A percentile compares a stretch with the other conserved stretches of the same genome.
Evolutionary conservation across 2,329 filamentous ascomycete genomes (phyloP).

Genomic region (Colletotrichum lupini): DNA sequence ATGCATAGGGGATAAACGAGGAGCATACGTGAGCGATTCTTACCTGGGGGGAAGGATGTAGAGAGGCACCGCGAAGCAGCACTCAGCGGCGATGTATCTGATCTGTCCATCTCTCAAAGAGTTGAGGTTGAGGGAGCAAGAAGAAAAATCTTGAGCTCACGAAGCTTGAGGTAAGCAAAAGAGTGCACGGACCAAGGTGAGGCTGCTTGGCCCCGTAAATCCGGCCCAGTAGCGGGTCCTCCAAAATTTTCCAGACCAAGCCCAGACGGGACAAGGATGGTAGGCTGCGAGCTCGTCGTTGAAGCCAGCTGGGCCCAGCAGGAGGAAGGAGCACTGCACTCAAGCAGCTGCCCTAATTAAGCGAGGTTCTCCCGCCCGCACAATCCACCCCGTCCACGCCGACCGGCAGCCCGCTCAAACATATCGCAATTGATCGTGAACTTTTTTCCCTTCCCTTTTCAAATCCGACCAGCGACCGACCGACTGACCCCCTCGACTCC

Average conservation of each 20-base stretch:
- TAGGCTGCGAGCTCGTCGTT: background rate
- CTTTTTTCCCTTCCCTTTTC: conserved; percentile 29
- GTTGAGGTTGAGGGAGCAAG: conserved; percentile 11
- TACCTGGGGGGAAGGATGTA: conserved; percentile 42
- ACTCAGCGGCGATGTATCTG: background rate
- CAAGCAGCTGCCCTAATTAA: conserved; percentile 55
- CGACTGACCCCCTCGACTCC: conserved; percentile 30
- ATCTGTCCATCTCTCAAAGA: background rate
- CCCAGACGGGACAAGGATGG: background rate
- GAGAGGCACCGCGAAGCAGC: background rate
- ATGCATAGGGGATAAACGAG: conserved; percentile 37
- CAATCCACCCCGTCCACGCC: conserved; percentile 46
- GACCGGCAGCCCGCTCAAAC: conserved; percentile 27
- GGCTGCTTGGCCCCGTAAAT: background rate
- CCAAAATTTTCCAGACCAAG: conserved; percentile 20
- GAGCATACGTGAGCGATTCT: conserved; percentile 39
- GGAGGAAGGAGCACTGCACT: background rate
- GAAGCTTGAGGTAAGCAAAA: conserved; percentile 32
- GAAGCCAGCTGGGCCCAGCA: background rate
- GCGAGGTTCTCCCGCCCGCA: conserved; percentile 57
- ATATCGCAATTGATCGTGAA: conserved; percentile 31
- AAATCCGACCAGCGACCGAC: conserved; percentile 35
- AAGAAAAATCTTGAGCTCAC: conserved; percentile 26
- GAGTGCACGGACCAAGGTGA: conserved; percentile 15
- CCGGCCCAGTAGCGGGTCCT: background rate